Evolutionary conservation across 2,329 filamentous ascomycete species (phyloP).

Genomic region (Drechslerella dactyloides): DNA sequence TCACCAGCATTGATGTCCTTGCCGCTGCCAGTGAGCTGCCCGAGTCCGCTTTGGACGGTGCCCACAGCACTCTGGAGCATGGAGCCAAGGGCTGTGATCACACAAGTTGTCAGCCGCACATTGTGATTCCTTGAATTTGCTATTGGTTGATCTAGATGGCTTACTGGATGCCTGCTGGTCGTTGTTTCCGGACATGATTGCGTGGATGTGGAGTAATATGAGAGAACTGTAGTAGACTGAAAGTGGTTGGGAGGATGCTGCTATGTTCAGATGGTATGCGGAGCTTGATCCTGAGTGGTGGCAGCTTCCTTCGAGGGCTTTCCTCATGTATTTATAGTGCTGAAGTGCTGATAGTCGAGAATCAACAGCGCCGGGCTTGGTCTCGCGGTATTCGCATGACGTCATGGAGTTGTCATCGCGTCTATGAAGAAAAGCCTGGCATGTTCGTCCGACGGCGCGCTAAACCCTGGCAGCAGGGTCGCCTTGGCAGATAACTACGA

Average conservation of each 20-base stretch:
- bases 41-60: conserved; percentile 35
- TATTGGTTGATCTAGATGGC: neutral
- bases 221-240: too few species aligned
- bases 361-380: neutral
- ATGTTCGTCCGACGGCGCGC: neutral
- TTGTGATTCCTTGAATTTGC: too few species aligned
- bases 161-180: conserved; percentile 5
- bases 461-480: too few species aligned
- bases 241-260: too few species aligned
- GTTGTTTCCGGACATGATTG: conserved; percentile 30
- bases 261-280: too few species aligned
- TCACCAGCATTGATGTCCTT: conserved; percentile 36
- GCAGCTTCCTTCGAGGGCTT: too few species aligned
- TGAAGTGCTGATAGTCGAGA: too few species aligned
- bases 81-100: conserved; percentile 26
- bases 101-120: neutral
- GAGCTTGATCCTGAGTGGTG: too few species aligned
- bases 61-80: conserved; percentile 27
- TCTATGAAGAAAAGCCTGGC: neutral
- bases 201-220: too few species aligned
- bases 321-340: too few species aligned
- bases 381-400: neutral
- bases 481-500: too few species aligned
- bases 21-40: conserved; percentile 33
- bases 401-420: conserved; percentile 2